Percentiles rank a stretch among this genome's conserved stretches.
Evolutionary conservation across 1,284 basidiomycete species (phyloP).

Genomic region (Ganoderma sinense): DNA sequence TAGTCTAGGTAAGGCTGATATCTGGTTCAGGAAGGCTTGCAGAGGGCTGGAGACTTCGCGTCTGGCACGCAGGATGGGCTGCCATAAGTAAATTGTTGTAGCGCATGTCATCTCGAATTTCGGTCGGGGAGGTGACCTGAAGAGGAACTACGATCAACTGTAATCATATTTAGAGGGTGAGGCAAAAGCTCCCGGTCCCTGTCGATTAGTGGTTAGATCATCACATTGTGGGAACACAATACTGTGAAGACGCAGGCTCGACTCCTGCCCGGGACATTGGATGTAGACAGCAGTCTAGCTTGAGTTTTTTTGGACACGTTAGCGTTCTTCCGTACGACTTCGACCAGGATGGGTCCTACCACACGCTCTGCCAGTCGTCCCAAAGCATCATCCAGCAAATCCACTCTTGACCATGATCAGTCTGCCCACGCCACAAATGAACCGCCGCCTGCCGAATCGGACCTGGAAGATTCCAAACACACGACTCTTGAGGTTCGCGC

Average conservation of each 20-base stretch:
- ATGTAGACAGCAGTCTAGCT: neutral
- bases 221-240: conserved; percentile 38
- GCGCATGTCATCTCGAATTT: neutral
- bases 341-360: conserved; percentile 11
- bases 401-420: neutral
- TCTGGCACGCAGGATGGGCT: neutral
- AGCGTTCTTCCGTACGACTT: neutral
- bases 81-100: no score
- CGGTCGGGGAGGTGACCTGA: neutral
- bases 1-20: neutral
- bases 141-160: neutral
- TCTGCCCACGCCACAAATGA: neutral
- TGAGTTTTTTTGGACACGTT: neutral
- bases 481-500: conserved; percentile 9
- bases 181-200: conserved; percentile 25
- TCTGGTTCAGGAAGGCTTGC: neutral
- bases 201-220: conserved; percentile 43
- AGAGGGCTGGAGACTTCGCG: neutral
- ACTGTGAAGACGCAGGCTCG: conserved; percentile 33
- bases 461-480: neutral
- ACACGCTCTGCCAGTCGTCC: conserved; percentile 11
- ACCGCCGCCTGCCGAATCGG: neutral
- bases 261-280: conserved; percentile 29
- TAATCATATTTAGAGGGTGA: neutral
- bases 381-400: conserved; percentile 17